A percentile compares a stretch with the other conserved stretches of the same genome.
These are phyloP conservation scores for Mallotus repandus DNA, from an alignment of 441 rosid species.

Conservation along the genomic window DNA sequence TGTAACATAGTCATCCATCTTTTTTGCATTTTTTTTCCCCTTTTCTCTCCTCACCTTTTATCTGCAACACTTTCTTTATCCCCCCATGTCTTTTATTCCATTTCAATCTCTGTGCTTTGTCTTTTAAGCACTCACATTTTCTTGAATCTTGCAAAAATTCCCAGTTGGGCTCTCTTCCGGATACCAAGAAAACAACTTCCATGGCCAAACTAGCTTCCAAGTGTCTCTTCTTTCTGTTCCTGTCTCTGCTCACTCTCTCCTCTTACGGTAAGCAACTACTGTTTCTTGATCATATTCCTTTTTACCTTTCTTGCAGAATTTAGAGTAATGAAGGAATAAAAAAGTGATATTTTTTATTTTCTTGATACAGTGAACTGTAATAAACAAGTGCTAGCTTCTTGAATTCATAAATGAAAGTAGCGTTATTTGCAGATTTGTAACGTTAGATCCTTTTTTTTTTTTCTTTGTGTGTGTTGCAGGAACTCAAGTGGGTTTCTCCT, in stretches of 20 bases:
- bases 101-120: constrained; percentile 17
- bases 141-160: constrained; percentile 24
- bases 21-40: constrained; percentile 19
- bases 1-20: constrained; percentile 43
- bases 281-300: background rate
- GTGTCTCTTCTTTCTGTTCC: constrained; percentile 42
- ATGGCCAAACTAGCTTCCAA: constrained; percentile 42
- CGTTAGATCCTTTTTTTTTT: background rate
- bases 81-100: constrained; percentile 25
- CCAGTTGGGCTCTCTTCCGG: constrained; percentile 28
- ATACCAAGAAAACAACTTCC: constrained; percentile 22
- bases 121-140: constrained; percentile 28
- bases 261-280: constrained; percentile 45
- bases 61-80: constrained; percentile 23
- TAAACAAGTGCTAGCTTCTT: no score
- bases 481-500: constrained; percentile 40
- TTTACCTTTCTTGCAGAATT: background rate
- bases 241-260: constrained; percentile 44
- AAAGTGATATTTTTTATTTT: background rate
- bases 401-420: background rate
- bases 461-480: constrained; percentile 30
- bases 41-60: constrained; percentile 18
- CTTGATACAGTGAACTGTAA: background rate
- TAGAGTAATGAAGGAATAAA: background rate
- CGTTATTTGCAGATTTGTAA: background rate